Conservation (phyloP, 352 stramenopile species). For the Aphanomyces invadans region DNA sequence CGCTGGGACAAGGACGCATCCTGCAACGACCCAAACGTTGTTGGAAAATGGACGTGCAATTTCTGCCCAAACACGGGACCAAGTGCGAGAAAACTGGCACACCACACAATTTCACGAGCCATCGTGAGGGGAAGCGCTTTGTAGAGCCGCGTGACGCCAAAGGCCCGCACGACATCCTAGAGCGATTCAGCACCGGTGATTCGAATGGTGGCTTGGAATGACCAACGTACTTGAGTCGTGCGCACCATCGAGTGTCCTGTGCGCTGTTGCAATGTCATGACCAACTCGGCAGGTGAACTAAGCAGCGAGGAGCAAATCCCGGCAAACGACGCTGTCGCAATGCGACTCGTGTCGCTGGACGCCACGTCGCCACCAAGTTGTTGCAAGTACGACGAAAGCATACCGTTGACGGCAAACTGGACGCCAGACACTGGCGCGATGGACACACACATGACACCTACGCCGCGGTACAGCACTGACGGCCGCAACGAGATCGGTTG, state of each 20-base stretch:
- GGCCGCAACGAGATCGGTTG: slow-evolving; percentile 55
- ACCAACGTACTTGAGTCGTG: slow-evolving; percentile 29
- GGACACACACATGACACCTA: slow-evolving; percentile 65
- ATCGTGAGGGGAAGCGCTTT: slow-evolving; percentile 52
- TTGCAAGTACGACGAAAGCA: slow-evolving; percentile 27
- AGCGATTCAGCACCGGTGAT: no score
- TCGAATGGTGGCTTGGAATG: not conserved
- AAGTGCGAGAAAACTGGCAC: slow-evolving; percentile 66
- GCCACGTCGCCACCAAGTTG: slow-evolving; percentile 25
- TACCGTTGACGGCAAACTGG: slow-evolving; percentile 73
- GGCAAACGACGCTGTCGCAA: slow-evolving; percentile 52
- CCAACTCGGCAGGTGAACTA: slow-evolving; percentile 63
- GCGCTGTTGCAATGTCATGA: slow-evolving; percentile 85
- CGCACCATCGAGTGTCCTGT: slow-evolving; percentile 53
- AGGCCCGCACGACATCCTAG: slow-evolving; percentile 40
- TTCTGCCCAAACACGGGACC: slow-evolving; percentile 57
- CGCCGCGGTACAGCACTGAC: slow-evolving; percentile 60
- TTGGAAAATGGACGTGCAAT: slow-evolving; percentile 45
- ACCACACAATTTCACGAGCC: slow-evolving; percentile 63
- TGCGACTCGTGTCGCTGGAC: slow-evolving; percentile 23
- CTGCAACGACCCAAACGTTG: slow-evolving; percentile 45
- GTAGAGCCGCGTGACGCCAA: slow-evolving; percentile 46
- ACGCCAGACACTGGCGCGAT: slow-evolving; percentile 73
- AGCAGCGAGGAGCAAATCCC: slow-evolving; percentile 54
- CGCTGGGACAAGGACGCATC: not conserved